Evolutionary conservation across 768 basidiomycete genomes (phyloP), one percentile per base, ranked within the genome.

Genomic region (Lentinus tigrinus): DNA sequence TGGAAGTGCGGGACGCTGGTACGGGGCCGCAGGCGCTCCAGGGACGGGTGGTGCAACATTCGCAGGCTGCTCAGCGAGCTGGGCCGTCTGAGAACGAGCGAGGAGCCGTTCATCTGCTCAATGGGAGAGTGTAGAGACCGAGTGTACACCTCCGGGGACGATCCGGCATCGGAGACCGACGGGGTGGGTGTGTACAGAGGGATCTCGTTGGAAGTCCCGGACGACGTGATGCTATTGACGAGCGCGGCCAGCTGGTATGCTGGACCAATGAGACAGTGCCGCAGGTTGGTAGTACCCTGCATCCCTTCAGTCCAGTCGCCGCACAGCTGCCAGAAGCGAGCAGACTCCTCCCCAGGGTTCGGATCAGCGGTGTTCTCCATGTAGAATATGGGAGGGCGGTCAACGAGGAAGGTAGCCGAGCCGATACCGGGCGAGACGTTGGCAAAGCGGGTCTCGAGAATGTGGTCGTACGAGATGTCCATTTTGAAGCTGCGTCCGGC

Each of bases 401-500:
- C 82, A 34, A 93, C 80, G n/a, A 77, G 65, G 67, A 93, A 85
- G 1, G 84, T 78, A 7, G 84, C 87, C 7, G 81, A 74, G 31
- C 80, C 88, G 8, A 80, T 76, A 28, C 82, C 84, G 13, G 84
- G 81, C 17, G 80, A 73, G 28, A 77, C 71, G 54, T 82, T 78
- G 24, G 77, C 73, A 70, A 89, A 85, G 51, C 82, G 78, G 4
- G 84, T 79, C 28, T 84, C 76, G 19, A 78, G 63, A 60, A 93
- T 85, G 58, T 72, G 78, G 55, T 83, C 77, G 72, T 88, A 91
- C 4, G 89, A 83, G 17, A 93, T 78, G 60, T 90, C 88, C 88
- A 93, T 93, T 72, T 93, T 93, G 79, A 92, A 93, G 19, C 88
- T 83, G 61, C 80, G 81, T 21, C 88, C 89, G 0, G 74, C 78